phyloP scores from a whole-genome alignment of 495 filamentous ascomycete genomes.

The Penicillium daleae region DNA sequence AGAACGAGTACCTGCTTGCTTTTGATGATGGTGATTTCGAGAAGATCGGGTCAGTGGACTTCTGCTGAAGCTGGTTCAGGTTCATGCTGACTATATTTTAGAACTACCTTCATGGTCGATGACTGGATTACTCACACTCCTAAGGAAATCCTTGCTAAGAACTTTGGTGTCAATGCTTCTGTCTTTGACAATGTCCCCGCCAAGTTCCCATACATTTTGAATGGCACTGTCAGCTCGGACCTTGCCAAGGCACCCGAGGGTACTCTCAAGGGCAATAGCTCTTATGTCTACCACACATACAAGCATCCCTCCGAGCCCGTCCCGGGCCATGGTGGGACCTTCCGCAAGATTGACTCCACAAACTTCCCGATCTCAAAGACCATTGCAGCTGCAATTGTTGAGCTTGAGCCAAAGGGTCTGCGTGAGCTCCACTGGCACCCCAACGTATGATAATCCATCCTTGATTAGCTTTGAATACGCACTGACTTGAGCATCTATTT shows the following conservation, averaged over 20 bases:
- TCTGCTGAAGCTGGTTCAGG: not conserved
- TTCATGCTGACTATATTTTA: slow-evolving; percentile 16
- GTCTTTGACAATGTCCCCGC: slow-evolving; percentile 61
- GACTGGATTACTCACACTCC: slow-evolving; percentile 69
- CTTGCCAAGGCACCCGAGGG: slow-evolving; percentile 52
- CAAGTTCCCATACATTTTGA: slow-evolving; percentile 63
- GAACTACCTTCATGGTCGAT: slow-evolving; percentile 65
- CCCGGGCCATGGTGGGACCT: slow-evolving; percentile 60
- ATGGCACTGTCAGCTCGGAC: slow-evolving; percentile 54
- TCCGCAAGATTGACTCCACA: slow-evolving; percentile 62
- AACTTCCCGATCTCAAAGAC: slow-evolving; percentile 65
- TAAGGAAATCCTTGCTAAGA: slow-evolving; percentile 62
- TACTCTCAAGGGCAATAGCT: slow-evolving; percentile 54
- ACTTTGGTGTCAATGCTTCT: slow-evolving; percentile 60
- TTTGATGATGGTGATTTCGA: slow-evolving; percentile 65
- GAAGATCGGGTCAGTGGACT: slow-evolving; percentile 35
- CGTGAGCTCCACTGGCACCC: slow-evolving; percentile 72
- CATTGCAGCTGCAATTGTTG: slow-evolving; percentile 63
- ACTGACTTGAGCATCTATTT: slow-evolving; percentile 15
- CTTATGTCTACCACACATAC: slow-evolving; percentile 59
- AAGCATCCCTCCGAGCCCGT: slow-evolving; percentile 55
- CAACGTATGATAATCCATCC: slow-evolving; percentile 48
- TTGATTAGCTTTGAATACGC: not conserved
- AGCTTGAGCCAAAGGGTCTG: slow-evolving; percentile 60
- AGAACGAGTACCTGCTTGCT: slow-evolving; percentile 67